These are phyloP conservation scores for Ustilago sp. DNA, from an alignment of 1,284 basidiomycete genomes.

Conservation along the genomic window DNA sequence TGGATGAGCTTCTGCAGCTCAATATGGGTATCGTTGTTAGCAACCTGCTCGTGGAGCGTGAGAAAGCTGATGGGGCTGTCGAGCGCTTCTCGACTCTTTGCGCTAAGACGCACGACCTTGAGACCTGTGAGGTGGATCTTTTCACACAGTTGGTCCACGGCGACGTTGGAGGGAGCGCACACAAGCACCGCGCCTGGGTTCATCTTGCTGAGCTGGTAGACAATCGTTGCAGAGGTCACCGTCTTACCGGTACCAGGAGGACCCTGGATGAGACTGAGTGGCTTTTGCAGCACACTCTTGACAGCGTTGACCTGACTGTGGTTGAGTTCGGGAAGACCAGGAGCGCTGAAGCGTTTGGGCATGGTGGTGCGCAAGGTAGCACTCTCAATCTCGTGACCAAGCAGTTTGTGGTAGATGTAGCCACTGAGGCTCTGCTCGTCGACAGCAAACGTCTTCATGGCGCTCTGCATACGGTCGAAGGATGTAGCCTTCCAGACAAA, in stretches of 20 bases:
- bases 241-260: conserved; percentile 99
- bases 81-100: conserved; percentile 96
- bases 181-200: conserved; percentile 99
- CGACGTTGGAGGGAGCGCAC: conserved; percentile 98
- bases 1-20: conserved; percentile 97
- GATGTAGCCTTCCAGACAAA: conserved; percentile 99
- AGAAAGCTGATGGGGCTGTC: conserved; percentile 93
- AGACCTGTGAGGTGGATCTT: conserved; percentile 97
- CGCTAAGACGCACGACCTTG: conserved; percentile 96
- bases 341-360: conserved; percentile 95
- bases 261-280: conserved; percentile 92
- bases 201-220: conserved; percentile 99
- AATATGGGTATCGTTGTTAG: conserved; percentile 80
- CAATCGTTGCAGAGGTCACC: conserved; percentile 98
- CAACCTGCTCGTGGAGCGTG: conserved; percentile 96
- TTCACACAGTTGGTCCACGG: conserved; percentile 98
- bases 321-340: conserved; percentile 96
- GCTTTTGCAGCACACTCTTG: conserved; percentile 97
- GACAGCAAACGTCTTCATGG: conserved; percentile 99
- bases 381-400: conserved; percentile 94
- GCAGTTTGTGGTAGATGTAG: conserved; percentile 97
- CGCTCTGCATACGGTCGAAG: conserved; percentile 98
- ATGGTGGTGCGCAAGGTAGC: conserved; percentile 85
- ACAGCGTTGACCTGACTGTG: conserved; percentile 99
- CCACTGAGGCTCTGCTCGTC: conserved; percentile 99